These are phyloP conservation scores for Syncephalastrum racemosum DNA, from an alignment of 371 early-diverging fungal genomes.

Conservation along the genomic window DNA sequence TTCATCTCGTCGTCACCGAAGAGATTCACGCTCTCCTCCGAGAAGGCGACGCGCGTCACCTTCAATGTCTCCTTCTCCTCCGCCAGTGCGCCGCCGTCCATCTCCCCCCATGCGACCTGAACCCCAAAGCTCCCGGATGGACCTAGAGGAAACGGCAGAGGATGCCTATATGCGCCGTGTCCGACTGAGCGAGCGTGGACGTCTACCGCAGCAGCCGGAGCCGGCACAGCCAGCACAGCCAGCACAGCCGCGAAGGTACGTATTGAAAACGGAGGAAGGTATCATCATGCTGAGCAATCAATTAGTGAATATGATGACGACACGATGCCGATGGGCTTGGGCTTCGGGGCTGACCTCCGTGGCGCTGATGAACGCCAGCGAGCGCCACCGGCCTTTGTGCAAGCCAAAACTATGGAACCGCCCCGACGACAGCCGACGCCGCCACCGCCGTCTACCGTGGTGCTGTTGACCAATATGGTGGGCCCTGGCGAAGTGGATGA, in stretches of 20 bases:
- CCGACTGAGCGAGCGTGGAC: slow-evolving; percentile 13
- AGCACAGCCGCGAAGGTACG: no score
- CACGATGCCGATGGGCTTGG: no score
- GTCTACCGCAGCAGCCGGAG: neutral
- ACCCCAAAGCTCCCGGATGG: slow-evolving; percentile 13
- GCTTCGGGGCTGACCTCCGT: no score
- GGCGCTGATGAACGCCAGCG: no score
- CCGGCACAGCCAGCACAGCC: no score
- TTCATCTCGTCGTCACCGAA: neutral
- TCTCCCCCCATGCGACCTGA: slow-evolving; percentile 10
- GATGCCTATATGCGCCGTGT: slow-evolving; percentile 72
- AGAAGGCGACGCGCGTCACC: slow-evolving; percentile 4
- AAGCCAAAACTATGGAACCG: no score
- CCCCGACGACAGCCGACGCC: no score
- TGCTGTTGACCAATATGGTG: slow-evolving; percentile 66
- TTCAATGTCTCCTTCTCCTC: neutral
- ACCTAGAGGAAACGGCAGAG: slow-evolving; percentile 61
- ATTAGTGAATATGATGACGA: no score
- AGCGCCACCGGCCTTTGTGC: no score
- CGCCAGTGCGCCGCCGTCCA: slow-evolving; percentile 3
- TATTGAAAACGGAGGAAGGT: no score
- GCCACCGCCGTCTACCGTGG: slow-evolving; percentile 29
- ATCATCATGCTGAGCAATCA: no score
- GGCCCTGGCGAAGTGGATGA: slow-evolving; percentile 75
- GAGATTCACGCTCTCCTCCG: slow-evolving; percentile 4